Conservation (phyloP, 2,329 filamentous ascomycete genomes). For the Aspergillus clavatus region DNA sequence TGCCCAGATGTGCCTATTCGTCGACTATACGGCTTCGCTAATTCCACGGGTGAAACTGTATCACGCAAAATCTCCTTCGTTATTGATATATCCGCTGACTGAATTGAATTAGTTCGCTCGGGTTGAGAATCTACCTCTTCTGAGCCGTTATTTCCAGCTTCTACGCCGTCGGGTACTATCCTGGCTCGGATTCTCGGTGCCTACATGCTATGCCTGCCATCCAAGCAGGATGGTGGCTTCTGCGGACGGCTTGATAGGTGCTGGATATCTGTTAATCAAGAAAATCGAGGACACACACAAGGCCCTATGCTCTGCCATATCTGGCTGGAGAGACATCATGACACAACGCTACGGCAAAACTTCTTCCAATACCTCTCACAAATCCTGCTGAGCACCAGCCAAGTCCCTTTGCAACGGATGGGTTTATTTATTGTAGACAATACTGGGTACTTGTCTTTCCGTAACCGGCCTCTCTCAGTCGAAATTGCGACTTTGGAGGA, state of each 20-base stretch:
- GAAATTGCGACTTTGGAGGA: constrained; percentile 10
- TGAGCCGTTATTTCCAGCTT: background rate
- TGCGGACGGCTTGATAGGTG: background rate
- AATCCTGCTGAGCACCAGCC: constrained; percentile 13
- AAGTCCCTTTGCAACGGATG: constrained; percentile 28
- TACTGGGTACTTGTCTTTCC: constrained; percentile 16
- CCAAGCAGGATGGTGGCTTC: background rate
- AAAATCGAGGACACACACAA: constrained; percentile 14
- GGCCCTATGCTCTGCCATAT: constrained; percentile 20
- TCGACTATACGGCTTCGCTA: background rate
- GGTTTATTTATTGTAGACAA: constrained; percentile 29
- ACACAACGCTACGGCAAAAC: constrained; percentile 12
- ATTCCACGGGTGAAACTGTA: background rate
- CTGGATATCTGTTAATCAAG: constrained; percentile 16
- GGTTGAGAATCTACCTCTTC: background rate
- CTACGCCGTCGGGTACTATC: background rate
- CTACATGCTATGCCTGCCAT: background rate
- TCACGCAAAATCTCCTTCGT: background rate
- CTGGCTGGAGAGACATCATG: constrained; percentile 11
- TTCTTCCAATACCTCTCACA: constrained; percentile 15
- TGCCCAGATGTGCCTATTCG: background rate
- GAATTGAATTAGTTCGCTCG: background rate
- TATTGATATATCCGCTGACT: background rate
- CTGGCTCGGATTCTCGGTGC: background rate
- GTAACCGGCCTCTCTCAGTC: constrained; percentile 10